These are phyloP conservation scores for Erythrophleum fordii DNA, from an alignment of 306 rosid species.

Conservation along the genomic window DNA sequence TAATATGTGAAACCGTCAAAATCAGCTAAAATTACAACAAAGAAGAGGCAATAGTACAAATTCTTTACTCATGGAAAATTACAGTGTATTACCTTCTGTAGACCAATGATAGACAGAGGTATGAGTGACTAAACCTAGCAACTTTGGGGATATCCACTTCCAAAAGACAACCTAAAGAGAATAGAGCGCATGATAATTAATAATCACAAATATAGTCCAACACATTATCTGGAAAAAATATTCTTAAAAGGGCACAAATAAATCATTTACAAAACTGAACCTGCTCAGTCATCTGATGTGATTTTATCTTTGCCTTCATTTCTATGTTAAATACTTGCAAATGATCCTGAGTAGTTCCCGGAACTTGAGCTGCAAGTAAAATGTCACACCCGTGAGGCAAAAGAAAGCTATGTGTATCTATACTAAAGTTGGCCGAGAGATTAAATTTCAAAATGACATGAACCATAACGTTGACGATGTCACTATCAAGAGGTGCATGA, in stretches of 20 bases:
- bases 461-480: conserved; percentile 10
- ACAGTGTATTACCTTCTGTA: conserved; percentile 56
- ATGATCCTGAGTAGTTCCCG: conserved; percentile 84
- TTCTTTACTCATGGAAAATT: neutral
- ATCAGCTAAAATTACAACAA: conserved; percentile 23
- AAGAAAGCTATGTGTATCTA: neutral
- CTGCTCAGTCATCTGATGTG: conserved; percentile 88
- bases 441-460: neutral
- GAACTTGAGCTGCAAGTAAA: conserved; percentile 68
- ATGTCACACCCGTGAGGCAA: conserved; percentile 8
- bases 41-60: conserved; percentile 5
- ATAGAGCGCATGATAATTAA: conserved; percentile 4
- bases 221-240: neutral
- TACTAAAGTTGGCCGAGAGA: neutral
- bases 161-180: conserved; percentile 72
- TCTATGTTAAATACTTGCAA: conserved; percentile 83
- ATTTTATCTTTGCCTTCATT: conserved; percentile 67
- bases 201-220: conserved; percentile 25
- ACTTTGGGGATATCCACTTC: conserved; percentile 78
- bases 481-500: conserved; percentile 18
- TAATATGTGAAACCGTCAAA: neutral
- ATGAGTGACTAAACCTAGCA: conserved; percentile 70
- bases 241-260: conserved; percentile 7
- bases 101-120: conserved; percentile 83
- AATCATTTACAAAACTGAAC: conserved; percentile 41